Conservation (phyloP, 495 filamentous ascomycete genomes). For the Poronia punctata region DNA sequence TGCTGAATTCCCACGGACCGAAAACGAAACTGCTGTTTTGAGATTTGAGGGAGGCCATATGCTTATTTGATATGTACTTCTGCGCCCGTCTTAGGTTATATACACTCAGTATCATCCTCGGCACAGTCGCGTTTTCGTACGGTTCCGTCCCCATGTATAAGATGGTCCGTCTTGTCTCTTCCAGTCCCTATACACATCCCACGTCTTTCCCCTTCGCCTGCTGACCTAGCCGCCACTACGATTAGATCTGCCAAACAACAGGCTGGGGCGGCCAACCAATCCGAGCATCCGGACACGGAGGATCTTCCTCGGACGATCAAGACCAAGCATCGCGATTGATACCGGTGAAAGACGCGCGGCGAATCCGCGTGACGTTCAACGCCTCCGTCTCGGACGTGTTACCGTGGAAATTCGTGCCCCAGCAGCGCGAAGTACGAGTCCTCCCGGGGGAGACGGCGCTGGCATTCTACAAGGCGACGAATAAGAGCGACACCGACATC, state of each 20-base stretch:
- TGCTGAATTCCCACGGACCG: too few relatives aligned
- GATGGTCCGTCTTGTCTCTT: constrained; percentile 59
- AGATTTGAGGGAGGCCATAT: constrained; percentile 1
- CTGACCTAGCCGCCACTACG: background rate
- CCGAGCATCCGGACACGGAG: constrained; percentile 64
- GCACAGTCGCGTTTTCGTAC: constrained; percentile 86
- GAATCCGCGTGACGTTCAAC: constrained; percentile 93
- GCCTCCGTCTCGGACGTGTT: constrained; percentile 90
- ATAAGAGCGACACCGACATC: constrained; percentile 80
- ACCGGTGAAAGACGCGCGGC: constrained; percentile 72
- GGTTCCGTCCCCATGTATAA: constrained; percentile 97
- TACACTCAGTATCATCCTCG: constrained; percentile 75
- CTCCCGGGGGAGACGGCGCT: constrained; percentile 94
- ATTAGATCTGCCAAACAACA: constrained; percentile 89
- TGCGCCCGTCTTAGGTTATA: constrained; percentile 83
- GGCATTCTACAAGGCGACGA: constrained; percentile 96
- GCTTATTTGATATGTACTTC: constrained; percentile 1
- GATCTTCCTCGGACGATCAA: constrained; percentile 36
- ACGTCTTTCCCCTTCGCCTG: background rate
- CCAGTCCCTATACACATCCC: background rate
- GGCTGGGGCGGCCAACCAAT: constrained; percentile 94
- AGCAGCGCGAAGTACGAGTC: constrained; percentile 94
- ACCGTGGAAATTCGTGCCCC: constrained; percentile 94
- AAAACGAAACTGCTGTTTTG: constrained; percentile 7
- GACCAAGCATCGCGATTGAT: constrained; percentile 67